These are phyloP conservation scores for Metschnikowia borealis DNA, from an alignment of 805 yeast genomes.

Conservation along the genomic window DNA sequence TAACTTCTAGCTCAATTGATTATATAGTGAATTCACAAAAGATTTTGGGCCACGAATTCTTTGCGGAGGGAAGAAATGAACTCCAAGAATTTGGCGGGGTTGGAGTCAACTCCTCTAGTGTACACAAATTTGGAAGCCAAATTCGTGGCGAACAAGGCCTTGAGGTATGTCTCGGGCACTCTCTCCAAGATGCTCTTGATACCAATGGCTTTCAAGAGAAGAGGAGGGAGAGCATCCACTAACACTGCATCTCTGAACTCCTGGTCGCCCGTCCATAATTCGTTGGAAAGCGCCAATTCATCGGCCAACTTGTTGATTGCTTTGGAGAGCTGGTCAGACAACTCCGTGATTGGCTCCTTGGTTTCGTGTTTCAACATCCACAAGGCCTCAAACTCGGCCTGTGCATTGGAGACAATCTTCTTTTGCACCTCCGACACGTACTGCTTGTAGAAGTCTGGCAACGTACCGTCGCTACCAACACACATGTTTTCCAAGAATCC, in stretches of 20 bases:
- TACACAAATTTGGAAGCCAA: slow-evolving; percentile 84
- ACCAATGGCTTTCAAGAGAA: slow-evolving; percentile 64
- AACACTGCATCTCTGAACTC: slow-evolving; percentile 75
- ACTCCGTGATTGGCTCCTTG: slow-evolving; percentile 57
- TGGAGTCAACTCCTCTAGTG: slow-evolving; percentile 72
- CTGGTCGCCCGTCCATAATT: slow-evolving; percentile 78
- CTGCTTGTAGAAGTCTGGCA: slow-evolving; percentile 72
- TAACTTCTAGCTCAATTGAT: not conserved
- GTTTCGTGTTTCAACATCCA: slow-evolving; percentile 72
- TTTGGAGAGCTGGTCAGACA: slow-evolving; percentile 79
- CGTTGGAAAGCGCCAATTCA: slow-evolving; percentile 75
- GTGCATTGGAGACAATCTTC: slow-evolving; percentile 72
- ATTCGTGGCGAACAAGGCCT: slow-evolving; percentile 83
- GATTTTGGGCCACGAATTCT: slow-evolving; percentile 31
- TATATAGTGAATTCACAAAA: slow-evolving; percentile 20
- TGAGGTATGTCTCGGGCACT: slow-evolving; percentile 84
- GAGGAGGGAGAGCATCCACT: slow-evolving; percentile 70
- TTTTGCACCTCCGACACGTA: slow-evolving; percentile 83
- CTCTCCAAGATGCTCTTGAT: slow-evolving; percentile 64
- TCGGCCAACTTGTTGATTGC: slow-evolving; percentile 84
- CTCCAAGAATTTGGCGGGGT: slow-evolving; percentile 74
- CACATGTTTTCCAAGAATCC: slow-evolving; percentile 81
- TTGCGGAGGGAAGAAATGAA: slow-evolving; percentile 58
- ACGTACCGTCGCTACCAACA: slow-evolving; percentile 47
- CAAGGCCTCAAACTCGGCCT: slow-evolving; percentile 77